Percentiles rank a stretch among this genome's conserved stretches.
These are phyloP conservation scores for Ogataea ramenticola DNA, from an alignment of 805 yeast genomes.

Conservation along the genomic window DNA sequence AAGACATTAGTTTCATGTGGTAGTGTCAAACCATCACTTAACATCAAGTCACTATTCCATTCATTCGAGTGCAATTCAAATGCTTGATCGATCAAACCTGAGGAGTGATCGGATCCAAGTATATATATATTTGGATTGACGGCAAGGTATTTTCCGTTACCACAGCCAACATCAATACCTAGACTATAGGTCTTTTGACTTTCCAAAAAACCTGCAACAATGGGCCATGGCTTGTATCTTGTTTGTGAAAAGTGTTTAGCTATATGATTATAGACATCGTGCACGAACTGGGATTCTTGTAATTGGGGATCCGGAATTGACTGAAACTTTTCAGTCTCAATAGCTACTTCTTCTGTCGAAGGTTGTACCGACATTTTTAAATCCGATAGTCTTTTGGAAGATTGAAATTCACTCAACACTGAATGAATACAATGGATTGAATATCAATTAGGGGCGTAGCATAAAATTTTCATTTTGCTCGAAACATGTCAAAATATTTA, in stretches of 20 bases:
- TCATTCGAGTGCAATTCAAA: constrained; percentile 26
- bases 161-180: constrained; percentile 95
- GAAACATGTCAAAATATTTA: too few relatives aligned
- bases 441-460: too few relatives aligned
- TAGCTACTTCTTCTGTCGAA: constrained; percentile 18
- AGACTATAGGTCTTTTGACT: constrained; percentile 45
- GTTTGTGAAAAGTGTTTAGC: constrained; percentile 93
- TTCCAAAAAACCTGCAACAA: constrained; percentile 66
- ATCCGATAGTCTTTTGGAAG: too few relatives aligned
- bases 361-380: constrained; percentile 18
- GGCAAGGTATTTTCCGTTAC: constrained; percentile 86
- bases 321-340: constrained; percentile 23
- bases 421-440: too few relatives aligned
- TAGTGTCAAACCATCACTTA: constrained; percentile 72
- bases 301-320: constrained; percentile 33
- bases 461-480: too few relatives aligned
- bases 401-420: too few relatives aligned
- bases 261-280: constrained; percentile 86
- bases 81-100: constrained; percentile 63
- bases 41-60: constrained; percentile 44
- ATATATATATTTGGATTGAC: constrained; percentile 63
- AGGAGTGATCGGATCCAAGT: constrained; percentile 70
- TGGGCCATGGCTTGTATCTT: constrained; percentile 96
- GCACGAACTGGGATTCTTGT: constrained; percentile 77
- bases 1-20: constrained; percentile 46